Percentiles rank a stretch among this genome's conserved stretches.
These are phyloP conservation scores for Drechslerella dactyloides DNA, from an alignment of 2,329 filamentous ascomycete genomes.

Conservation along the genomic window DNA sequence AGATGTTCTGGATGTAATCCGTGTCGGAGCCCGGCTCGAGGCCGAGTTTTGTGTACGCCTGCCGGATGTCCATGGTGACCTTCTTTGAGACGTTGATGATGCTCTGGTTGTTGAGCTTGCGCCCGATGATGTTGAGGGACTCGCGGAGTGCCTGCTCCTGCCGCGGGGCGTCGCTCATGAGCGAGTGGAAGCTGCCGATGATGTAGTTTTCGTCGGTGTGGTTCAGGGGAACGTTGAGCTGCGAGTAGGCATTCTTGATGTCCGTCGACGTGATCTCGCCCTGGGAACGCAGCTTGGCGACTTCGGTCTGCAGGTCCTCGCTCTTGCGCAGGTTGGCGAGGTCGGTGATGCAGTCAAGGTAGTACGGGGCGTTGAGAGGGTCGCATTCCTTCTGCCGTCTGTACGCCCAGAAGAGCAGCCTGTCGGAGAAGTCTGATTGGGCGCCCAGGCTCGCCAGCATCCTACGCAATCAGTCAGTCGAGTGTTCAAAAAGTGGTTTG, in stretches of 20 bases:
- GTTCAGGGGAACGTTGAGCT: slow-evolving; percentile 64
- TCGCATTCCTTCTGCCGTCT: slow-evolving; percentile 67
- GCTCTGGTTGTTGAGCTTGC: slow-evolving; percentile 64
- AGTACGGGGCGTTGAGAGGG: slow-evolving; percentile 65
- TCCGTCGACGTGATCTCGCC: slow-evolving; percentile 67
- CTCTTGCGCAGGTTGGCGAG: slow-evolving; percentile 66
- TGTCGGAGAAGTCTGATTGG: slow-evolving; percentile 68
- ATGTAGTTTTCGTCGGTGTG: slow-evolving; percentile 66
- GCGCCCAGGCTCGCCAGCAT: slow-evolving; percentile 70
- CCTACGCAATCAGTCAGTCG: slow-evolving; percentile 57
- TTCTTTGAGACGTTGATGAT: slow-evolving; percentile 67
- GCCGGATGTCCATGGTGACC: slow-evolving; percentile 57
- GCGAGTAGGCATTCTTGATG: slow-evolving; percentile 66
- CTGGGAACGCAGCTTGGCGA: slow-evolving; percentile 66
- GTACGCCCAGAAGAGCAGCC: slow-evolving; percentile 69
- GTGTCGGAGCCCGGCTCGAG: slow-evolving; percentile 20
- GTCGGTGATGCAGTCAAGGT: slow-evolving; percentile 70
- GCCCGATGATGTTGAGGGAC: slow-evolving; percentile 68
- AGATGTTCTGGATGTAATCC: slow-evolving; percentile 31
- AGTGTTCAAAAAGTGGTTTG: too few relatives aligned
- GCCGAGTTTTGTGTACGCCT: slow-evolving; percentile 26
- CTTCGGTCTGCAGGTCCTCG: slow-evolving; percentile 66
- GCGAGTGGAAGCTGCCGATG: slow-evolving; percentile 67
- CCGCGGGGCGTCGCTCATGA: slow-evolving; percentile 64
- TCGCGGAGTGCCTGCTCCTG: slow-evolving; percentile 66